Base-by-base conservation (phyloP, 2,329 filamentous ascomycete species). In the Xylariaceae sp. region DNA sequence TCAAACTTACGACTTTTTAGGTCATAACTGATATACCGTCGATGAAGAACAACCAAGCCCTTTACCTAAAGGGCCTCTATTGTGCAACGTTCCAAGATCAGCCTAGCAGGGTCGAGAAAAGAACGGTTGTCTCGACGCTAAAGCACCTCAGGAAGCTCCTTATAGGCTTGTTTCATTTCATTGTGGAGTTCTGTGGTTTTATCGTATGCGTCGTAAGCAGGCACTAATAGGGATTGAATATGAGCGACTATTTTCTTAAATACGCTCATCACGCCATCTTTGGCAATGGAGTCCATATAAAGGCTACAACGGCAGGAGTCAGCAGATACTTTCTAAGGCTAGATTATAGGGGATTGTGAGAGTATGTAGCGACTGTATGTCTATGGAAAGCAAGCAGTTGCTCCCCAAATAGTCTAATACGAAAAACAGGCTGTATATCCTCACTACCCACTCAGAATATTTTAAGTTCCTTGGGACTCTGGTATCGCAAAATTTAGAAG, bases 391-490 rank as follows among this genome's bases (percentile, higher is more conserved):
- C n/a, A 16, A 16, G 20, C 3, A 30, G 5, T 37, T 6, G n/a
- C n/a, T n/a, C n/a, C n/a, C n/a, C n/a, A n/a, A n/a, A n/a, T n/a
- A 37, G 10, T 9, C 3, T 16, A 10, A 16, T 6, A 10, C n/a
- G 4, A 15, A 18, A 13, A 16, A 3, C 8, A 13, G 8, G 30
- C 11, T 15, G 8, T 11, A 33, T 13, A 33, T 11, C 8, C 27
- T 13, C 10, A 37, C 13, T 30, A 37, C 49, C 46, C 16, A 52
- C 49, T 78, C 75, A 1, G 68, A 60, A 53, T 77, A 68, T 2
- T 71, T 63, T 3, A 77, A 62, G 37, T 77, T 78, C 0, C 66
- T 61, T 3, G 75, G 75, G 13, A 70, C 62, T 9, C 63, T 49
- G 0, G 72, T 70, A 55, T 77, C 73, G 43, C 66, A 69, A 16